Evolutionary conservation across 768 basidiomycete species (phyloP).

Genomic region (Mycena belliarum): DNA sequence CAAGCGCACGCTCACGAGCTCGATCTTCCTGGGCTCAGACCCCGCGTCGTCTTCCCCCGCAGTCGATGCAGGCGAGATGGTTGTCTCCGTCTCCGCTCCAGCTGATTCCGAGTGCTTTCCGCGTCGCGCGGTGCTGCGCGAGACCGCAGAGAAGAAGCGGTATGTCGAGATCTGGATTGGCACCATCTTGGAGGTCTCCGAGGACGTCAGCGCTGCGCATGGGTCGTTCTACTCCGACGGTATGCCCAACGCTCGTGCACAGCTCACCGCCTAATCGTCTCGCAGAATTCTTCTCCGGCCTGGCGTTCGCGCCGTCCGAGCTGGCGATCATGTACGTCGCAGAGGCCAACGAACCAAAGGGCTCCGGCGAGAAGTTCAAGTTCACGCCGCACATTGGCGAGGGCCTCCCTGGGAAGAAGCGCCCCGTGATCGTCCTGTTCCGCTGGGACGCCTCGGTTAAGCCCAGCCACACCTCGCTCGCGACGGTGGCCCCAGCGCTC

Average conservation of each 20-base stretch:
- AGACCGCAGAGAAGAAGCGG: constrained; percentile 41
- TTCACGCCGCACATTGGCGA: constrained; percentile 69
- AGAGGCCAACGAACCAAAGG: constrained; percentile 45
- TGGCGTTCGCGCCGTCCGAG: constrained; percentile 58
- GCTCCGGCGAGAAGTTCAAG: constrained; percentile 41
- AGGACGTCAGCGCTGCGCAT: constrained; percentile 61
- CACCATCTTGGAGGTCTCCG: constrained; percentile 41
- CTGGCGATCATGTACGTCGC: constrained; percentile 59
- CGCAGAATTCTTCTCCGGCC: constrained; percentile 51
- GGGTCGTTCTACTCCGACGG: constrained; percentile 66
- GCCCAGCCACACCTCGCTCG: constrained; percentile 12
- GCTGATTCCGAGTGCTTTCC: constrained; percentile 27
- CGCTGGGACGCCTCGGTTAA: constrained; percentile 38
- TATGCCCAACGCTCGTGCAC: constrained; percentile 27
- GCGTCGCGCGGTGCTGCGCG: constrained; percentile 48
- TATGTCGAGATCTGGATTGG: constrained; percentile 63
- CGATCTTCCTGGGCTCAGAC: constrained; percentile 30
- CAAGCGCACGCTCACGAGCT: constrained; percentile 46
- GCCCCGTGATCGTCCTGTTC: constrained; percentile 56
- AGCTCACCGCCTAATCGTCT: too few species aligned
- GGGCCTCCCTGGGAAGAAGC: constrained; percentile 50
- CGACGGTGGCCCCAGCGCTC: constrained; percentile 9
- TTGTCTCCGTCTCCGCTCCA: constrained; percentile 45
- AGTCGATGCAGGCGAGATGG: constrained; percentile 40
- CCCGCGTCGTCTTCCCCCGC: constrained; percentile 26